These are phyloP conservation scores for Xylaria castorea DNA, from an alignment of 495 filamentous ascomycete species.

Conservation along the genomic window DNA sequence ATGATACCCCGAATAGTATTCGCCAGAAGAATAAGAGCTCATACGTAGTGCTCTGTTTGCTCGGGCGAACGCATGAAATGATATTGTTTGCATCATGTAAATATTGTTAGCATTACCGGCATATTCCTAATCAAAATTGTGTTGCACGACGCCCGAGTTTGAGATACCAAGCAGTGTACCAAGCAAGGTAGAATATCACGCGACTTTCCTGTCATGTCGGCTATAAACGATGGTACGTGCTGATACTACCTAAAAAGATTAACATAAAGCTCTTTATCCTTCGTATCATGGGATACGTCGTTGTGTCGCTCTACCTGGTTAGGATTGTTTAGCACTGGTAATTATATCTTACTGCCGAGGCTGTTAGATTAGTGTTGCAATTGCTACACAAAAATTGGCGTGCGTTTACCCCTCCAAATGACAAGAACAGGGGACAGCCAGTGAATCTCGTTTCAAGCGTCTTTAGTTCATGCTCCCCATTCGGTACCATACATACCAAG, in stretches of 20 bases:
- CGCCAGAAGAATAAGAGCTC: background rate
- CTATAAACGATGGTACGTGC: constrained; percentile 8
- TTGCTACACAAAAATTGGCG: constrained; percentile 21
- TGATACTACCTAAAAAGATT: constrained; percentile 6
- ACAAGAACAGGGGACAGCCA: background rate
- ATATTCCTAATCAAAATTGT: background rate
- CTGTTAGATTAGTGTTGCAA: constrained; percentile 8
- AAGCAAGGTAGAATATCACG: background rate
- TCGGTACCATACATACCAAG: background rate
- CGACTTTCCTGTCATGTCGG: constrained; percentile 19
- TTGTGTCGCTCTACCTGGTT: constrained; percentile 5
- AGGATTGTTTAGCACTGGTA: background rate
- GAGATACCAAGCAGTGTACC: background rate
- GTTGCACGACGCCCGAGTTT: background rate
- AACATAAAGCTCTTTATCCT: background rate
- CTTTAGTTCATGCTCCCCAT: constrained; percentile 3
- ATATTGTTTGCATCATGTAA: constrained; percentile 6
- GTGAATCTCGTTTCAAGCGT: constrained; percentile 14
- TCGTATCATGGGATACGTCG: background rate
- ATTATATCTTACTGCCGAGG: background rate
- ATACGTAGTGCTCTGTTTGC: background rate
- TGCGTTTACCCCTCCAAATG: background rate
- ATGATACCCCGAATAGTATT: background rate
- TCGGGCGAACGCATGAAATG: background rate
- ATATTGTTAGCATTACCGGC: background rate